phyloP scores from a whole-genome alignment of 2,329 filamentous ascomycete species.

The Colletotrichum abscissum region DNA sequence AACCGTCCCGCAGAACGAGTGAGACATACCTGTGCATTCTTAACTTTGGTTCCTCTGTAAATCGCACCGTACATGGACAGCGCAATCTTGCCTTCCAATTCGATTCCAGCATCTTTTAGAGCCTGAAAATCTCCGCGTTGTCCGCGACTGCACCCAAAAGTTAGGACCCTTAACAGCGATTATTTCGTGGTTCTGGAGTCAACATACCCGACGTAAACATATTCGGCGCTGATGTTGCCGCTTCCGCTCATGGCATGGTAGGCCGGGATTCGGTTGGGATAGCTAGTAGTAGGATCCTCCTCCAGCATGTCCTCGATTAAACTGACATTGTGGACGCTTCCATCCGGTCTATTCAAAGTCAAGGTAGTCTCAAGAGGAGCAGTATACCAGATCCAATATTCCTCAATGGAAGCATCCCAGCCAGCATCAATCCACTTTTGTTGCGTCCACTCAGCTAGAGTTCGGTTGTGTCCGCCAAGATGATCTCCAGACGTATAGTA shows the following conservation, averaged over 20 bases:
- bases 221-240: conserved; percentile 20
- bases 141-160: background rate
- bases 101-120: conserved; percentile 10
- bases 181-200: background rate
- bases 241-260: conserved; percentile 29
- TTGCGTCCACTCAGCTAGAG: conserved; percentile 24
- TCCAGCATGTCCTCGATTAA: conserved; percentile 29
- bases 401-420: conserved; percentile 6
- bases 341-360: conserved; percentile 23
- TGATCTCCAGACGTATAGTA: conserved; percentile 31
- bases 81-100: conserved; percentile 21
- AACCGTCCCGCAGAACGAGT: background rate
- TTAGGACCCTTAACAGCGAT: too few species aligned
- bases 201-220: conserved; percentile 21
- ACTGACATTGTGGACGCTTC: conserved; percentile 15
- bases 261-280: conserved; percentile 24
- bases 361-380: conserved; percentile 15
- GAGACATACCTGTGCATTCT: conserved; percentile 8
- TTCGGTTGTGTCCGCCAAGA: conserved; percentile 24
- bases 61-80: conserved; percentile 22
- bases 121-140: conserved; percentile 18
- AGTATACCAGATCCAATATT: conserved; percentile 31
- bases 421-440: conserved; percentile 22
- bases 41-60: conserved; percentile 21
- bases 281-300: conserved; percentile 26